phyloP scores from a whole-genome alignment of 176 grass and related monocot species.

The Bothriochloa decipiens region DNA sequence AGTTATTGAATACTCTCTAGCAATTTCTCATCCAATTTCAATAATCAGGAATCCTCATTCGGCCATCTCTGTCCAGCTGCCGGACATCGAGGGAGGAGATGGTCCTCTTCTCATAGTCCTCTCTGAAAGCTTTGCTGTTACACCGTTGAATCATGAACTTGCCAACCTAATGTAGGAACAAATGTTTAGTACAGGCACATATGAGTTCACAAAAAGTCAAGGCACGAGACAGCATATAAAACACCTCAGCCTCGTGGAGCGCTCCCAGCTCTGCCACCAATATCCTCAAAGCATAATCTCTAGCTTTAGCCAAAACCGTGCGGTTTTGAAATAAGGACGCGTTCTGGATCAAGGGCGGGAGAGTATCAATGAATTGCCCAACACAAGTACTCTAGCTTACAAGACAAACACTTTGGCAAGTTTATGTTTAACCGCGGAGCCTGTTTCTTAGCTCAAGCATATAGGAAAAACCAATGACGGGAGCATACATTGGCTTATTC shows the following conservation, averaged over 20 bases:
- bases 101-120: constrained; percentile 87
- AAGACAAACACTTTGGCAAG: no score
- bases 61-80: constrained; percentile 67
- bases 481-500: not conserved
- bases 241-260: constrained; percentile 58
- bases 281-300: constrained; percentile 69
- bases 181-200: constrained; percentile 32
- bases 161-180: constrained; percentile 59
- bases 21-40: no score
- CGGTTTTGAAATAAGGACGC: constrained; percentile 68
- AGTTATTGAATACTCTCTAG: no score
- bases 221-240: not conserved
- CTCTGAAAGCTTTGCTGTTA: constrained; percentile 69
- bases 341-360: constrained; percentile 58
- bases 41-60: constrained; percentile 79
- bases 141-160: constrained; percentile 81
- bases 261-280: constrained; percentile 65
- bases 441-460: not conserved
- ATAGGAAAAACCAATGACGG: not conserved
- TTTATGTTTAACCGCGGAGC: no score
- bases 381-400: not conserved
- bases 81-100: constrained; percentile 65
- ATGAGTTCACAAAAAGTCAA: not conserved
- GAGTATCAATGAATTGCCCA: constrained; percentile 33
- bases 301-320: constrained; percentile 61